Evolutionary conservation across 2,329 filamentous ascomycete species (phyloP).

Genomic region (Nigrospora sphaerica): DNA sequence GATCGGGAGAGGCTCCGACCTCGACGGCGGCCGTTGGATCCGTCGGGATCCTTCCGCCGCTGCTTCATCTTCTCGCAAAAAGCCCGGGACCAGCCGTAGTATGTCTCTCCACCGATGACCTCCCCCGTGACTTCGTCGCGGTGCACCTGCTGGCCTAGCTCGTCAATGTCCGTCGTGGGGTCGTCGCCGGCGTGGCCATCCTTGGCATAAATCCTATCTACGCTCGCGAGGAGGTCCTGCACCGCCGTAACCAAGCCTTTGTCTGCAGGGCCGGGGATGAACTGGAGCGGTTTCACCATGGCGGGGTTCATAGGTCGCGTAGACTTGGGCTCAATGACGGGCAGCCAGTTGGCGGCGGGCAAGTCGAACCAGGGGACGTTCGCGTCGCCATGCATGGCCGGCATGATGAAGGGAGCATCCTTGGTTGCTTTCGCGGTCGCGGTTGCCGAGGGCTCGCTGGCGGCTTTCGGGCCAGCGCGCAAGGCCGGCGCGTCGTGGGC

Average conservation of each 20-base stretch:
- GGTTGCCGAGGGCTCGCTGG: slow-evolving; percentile 13
- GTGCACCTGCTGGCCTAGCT: slow-evolving; percentile 63
- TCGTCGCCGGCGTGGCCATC: slow-evolving; percentile 37
- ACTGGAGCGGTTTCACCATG: slow-evolving; percentile 64
- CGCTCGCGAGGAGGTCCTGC: slow-evolving; percentile 62
- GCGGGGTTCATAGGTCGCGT: slow-evolving; percentile 65
- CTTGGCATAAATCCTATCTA: slow-evolving; percentile 59
- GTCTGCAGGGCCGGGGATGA: slow-evolving; percentile 61
- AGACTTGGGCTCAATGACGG: slow-evolving; percentile 70
- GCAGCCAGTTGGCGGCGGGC: slow-evolving; percentile 74
- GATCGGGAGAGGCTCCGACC: slow-evolving; percentile 26
- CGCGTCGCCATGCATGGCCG: slow-evolving; percentile 68
- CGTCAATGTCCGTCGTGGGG: slow-evolving; percentile 57
- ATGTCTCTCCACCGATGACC: slow-evolving; percentile 60
- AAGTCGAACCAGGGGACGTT: slow-evolving; percentile 73
- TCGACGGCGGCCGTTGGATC: slow-evolving; percentile 10
- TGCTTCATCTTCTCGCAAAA: slow-evolving; percentile 80
- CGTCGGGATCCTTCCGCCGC: slow-evolving; percentile 28
- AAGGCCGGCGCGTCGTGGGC: slow-evolving; percentile 33
- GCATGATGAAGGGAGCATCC: slow-evolving; percentile 62
- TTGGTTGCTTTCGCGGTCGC: slow-evolving; percentile 34
- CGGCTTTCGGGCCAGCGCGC: slow-evolving; percentile 9
- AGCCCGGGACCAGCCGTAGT: slow-evolving; percentile 78
- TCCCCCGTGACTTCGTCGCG: slow-evolving; percentile 61
- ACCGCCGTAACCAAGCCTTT: slow-evolving; percentile 60